These are phyloP conservation scores for Exserohilum rostratum DNA, from an alignment of 2,329 filamentous ascomycete species.

Conservation along the genomic window DNA sequence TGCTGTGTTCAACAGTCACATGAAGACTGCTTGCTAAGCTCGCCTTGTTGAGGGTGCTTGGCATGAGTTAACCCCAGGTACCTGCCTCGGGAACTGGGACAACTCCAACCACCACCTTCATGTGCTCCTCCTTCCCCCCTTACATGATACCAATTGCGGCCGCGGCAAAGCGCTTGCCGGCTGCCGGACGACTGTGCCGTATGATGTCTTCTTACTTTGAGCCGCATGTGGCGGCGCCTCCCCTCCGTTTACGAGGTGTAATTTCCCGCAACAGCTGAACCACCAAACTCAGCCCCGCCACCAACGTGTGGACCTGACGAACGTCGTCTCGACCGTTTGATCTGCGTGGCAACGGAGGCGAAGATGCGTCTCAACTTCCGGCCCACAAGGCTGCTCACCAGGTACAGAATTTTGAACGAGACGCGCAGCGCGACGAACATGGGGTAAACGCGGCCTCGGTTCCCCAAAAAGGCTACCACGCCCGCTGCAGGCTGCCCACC, in stretches of 20 bases:
- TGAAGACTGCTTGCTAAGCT: background rate
- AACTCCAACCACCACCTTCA: background rate
- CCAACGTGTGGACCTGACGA: background rate
- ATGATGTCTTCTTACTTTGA: too few relatives aligned
- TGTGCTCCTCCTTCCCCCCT: background rate
- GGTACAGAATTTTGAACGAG: slow-evolving; percentile 30
- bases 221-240: too few relatives aligned
- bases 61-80: background rate
- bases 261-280: background rate
- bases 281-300: background rate
- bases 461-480: slow-evolving; percentile 28
- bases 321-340: slow-evolving; percentile 28
- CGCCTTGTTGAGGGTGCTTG: background rate
- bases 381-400: slow-evolving; percentile 24
- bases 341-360: slow-evolving; percentile 34
- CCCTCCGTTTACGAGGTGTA: too few relatives aligned
- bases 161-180: too few relatives aligned
- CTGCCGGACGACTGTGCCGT: too few relatives aligned
- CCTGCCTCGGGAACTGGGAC: background rate
- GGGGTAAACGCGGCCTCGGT: slow-evolving; percentile 25
- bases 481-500: background rate
- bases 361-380: slow-evolving; percentile 30
- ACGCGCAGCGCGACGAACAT: slow-evolving; percentile 33
- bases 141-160: too few relatives aligned
- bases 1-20: background rate